Evolutionary conservation across 2,329 filamentous ascomycete genomes (phyloP), one percentile per base, ranked within the genome.

Genomic region (Aspergillus clavatus): DNA sequence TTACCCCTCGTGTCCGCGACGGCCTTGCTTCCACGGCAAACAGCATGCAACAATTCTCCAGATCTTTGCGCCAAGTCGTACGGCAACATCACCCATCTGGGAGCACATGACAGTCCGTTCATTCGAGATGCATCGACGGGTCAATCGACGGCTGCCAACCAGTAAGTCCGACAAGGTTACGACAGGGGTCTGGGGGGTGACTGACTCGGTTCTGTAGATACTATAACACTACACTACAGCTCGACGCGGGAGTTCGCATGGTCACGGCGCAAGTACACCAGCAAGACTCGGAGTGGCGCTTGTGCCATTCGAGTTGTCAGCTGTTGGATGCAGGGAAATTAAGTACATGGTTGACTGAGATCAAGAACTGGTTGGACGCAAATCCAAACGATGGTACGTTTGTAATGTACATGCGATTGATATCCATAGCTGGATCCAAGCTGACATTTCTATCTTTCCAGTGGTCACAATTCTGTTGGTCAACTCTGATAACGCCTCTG

Each of bases 11-110:
- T 51, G 7, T 53, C 58, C 10, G 63, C 62, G 38, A 58, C 55
- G 35, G 51, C 57, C 10, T 38, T 65, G 24, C 54, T 45, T 43
- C 63, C 54, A 48, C 71, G 53, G 48, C 45, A 65, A 8, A 68
- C 67, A 18, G 80, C 82, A 24, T 93, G 88, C 78, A 93, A 93
- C 71, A 91, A 91, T 73, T 89, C 85, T 1, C 85, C 86, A 0
- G 71, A 75, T 35, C 78, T 93, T 31, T 93, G 88, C 73, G 72
- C 70, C 50, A 80, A 80, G 52, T 70, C 79, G 14, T 93, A 93
- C 72, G 83, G 81, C 69, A 81, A 85, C 54, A 79, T 93, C 56
- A 90, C 87, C 3, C 79, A 90, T 64, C 79, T 91, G 59, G 86
- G 86, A 18, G 85, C 84, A 14, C 87, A 90, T 69, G 78, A 89